phyloP scores from a whole-genome alignment of 805 yeast species.

The Myxozyma vanderwaltii region DNA sequence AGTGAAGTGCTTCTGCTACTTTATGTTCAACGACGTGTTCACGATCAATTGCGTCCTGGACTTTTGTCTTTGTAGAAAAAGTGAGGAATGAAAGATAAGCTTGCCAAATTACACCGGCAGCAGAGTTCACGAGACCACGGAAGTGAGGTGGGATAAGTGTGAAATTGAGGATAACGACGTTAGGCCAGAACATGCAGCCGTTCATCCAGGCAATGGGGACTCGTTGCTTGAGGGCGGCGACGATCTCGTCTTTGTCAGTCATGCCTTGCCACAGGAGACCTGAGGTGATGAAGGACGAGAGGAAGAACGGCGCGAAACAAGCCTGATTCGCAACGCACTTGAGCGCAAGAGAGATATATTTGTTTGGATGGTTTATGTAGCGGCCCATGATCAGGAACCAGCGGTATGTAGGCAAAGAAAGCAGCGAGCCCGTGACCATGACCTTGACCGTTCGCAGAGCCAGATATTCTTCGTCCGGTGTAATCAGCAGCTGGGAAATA shows the following conservation, averaged over 20 bases:
- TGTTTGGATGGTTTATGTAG: conserved; percentile 27
- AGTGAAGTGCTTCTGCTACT: conserved; percentile 16
- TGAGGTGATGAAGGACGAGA: conserved; percentile 26
- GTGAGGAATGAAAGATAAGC: conserved; percentile 31
- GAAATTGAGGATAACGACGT: conserved; percentile 28
- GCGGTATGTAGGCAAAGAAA: conserved; percentile 26
- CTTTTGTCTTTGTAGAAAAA: conserved; percentile 17
- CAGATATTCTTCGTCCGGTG: conserved; percentile 16
- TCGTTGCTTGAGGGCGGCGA: conserved; percentile 16
- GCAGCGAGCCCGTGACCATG: conserved; percentile 23
- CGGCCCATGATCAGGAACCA: conserved; percentile 29
- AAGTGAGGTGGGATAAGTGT: conserved; percentile 32
- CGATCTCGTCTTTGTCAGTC: conserved; percentile 9
- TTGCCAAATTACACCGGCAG: conserved; percentile 31
- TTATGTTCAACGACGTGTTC: conserved; percentile 23
- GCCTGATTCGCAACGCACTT: conserved; percentile 26
- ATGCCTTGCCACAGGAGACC: conserved; percentile 29
- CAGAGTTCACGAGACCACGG: conserved; percentile 32
- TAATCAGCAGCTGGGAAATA: conserved; percentile 21
- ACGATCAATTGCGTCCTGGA: conserved; percentile 18
- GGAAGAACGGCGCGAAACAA: conserved; percentile 30
- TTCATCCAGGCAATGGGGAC: conserved; percentile 32
- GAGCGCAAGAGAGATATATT: conserved; percentile 18
- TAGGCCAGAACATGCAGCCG: conserved; percentile 35
- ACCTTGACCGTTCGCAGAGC: conserved; percentile 26